Evolutionary conservation across 2,329 filamentous ascomycete genomes (phyloP).

Genomic region (Nemania diffusa): DNA sequence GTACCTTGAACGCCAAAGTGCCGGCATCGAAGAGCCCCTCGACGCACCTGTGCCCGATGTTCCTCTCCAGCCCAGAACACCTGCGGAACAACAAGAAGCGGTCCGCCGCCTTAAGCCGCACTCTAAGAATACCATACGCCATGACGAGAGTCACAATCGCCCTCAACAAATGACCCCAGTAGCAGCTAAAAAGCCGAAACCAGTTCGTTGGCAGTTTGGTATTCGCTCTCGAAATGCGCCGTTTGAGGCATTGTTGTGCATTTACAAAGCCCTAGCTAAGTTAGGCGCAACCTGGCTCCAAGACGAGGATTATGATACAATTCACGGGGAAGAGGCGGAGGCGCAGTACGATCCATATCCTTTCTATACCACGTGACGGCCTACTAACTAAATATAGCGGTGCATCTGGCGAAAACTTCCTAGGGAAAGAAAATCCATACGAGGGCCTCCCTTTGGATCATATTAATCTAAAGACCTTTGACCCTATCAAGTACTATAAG

Average conservation of each 20-base stretch:
- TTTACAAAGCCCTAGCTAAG: slow-evolving; percentile 89
- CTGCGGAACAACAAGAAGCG: slow-evolving; percentile 83
- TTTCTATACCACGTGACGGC: background rate
- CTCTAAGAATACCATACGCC: slow-evolving; percentile 73
- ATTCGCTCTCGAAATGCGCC: slow-evolving; percentile 94
- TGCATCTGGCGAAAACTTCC: slow-evolving; percentile 22
- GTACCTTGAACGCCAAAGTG: slow-evolving; percentile 79
- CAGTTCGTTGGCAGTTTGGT: slow-evolving; percentile 96
- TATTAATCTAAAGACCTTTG: slow-evolving; percentile 54
- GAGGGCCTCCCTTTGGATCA: slow-evolving; percentile 44
- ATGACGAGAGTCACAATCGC: slow-evolving; percentile 71
- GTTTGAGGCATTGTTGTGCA: slow-evolving; percentile 92
- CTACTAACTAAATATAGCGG: slow-evolving; percentile 36
- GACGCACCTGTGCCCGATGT: slow-evolving; percentile 60
- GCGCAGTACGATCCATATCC: slow-evolving; percentile 49
- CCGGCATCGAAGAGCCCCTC: slow-evolving; percentile 60
- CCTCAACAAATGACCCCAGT: slow-evolving; percentile 73
- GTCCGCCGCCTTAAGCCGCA: slow-evolving; percentile 87
- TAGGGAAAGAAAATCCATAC: slow-evolving; percentile 44
- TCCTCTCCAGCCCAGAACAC: slow-evolving; percentile 63
- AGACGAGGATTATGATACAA: slow-evolving; percentile 67
- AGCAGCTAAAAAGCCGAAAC: slow-evolving; percentile 76
- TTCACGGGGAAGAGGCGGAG: slow-evolving; percentile 58
- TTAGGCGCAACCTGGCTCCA: slow-evolving; percentile 89
- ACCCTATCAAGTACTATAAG: slow-evolving; percentile 73